phyloP scores from a whole-genome alignment of 805 yeast species.

The Candida ovalis region DNA sequence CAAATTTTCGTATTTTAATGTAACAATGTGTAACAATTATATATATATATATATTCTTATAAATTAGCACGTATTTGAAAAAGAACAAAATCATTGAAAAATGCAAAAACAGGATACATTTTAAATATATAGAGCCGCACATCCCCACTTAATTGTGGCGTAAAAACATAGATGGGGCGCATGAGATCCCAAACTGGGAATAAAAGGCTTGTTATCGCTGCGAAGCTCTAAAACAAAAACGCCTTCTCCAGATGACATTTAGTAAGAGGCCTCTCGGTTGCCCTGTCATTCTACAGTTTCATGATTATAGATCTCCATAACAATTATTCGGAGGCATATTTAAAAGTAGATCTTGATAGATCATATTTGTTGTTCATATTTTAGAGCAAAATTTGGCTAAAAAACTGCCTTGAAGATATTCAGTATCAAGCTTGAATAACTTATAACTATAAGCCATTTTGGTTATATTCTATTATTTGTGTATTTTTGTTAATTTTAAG shows the following conservation, averaged over 20 bases:
- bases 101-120: neutral
- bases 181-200: neutral
- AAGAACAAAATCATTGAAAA: too few relatives aligned
- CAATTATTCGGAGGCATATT: too few relatives aligned
- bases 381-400: neutral
- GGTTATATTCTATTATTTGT: neutral
- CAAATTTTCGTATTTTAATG: too few relatives aligned
- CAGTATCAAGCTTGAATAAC: neutral
- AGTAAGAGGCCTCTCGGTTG: neutral
- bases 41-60: too few relatives aligned
- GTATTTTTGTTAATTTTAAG: neutral
- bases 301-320: too few relatives aligned
- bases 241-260: neutral
- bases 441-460: neutral
- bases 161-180: neutral
- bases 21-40: too few relatives aligned
- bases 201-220: conserved; percentile 5
- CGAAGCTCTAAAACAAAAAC: neutral
- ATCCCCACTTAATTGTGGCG: neutral
- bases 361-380: too few relatives aligned
- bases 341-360: too few relatives aligned
- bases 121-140: neutral
- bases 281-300: neutral
- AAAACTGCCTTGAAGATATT: neutral
- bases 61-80: too few relatives aligned